Base-by-base conservation (phyloP, 306 rosid genomes). In the Psophocarpus tetragonolobus region DNA sequence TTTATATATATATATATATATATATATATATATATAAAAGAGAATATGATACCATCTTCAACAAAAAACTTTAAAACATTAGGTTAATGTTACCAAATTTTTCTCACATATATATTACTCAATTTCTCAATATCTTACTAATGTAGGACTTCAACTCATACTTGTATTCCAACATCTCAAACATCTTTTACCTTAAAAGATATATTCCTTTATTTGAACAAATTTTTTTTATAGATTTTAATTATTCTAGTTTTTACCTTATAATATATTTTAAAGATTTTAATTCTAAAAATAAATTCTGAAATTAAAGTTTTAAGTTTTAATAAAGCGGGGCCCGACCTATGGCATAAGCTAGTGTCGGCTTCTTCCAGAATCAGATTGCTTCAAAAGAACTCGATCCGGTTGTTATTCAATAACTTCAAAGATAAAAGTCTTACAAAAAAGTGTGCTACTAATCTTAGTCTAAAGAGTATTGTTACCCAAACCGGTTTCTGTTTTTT, bases 341-440 rank as follows among this genome's bases (percentile, higher is more conserved):
- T 50, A 50, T 17, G 26, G 4, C 24, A 2, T 63, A 63, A 18
- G 29, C 36, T 57, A 1, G 18, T 12, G n/a, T 26, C 8, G 8
- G 15, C 17, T 33, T 10, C 7, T 33, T 63, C 20, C 27, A 32
- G 20, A 32, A 71, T 51, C 9, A 71, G 11, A 6, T 71, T 33
- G 62, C 44, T 71, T 70, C 62, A 70, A 48, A 30, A 27, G 45
- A 70, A 70, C 30, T 70, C 18, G 62, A 47, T 47, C 44, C 12
- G 20, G 47, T 71, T 51, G 62, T 51, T 32, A 51, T 33, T 3
- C 21, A n/a, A 30, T 20, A 71, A 71, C 35, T 11, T 32, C 18
- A 27, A 71, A 50, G 35, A 23, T 4, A 71, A 0, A 12, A 8
- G 2, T 8, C 8, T 50, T 32, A 12, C 12, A 38, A 72, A 36